A percentile compares a stretch with the other conserved stretches of the same genome.
Conservation (phyloP, 768 basidiomycete genomes). For the Podaxis sp. region DNA sequence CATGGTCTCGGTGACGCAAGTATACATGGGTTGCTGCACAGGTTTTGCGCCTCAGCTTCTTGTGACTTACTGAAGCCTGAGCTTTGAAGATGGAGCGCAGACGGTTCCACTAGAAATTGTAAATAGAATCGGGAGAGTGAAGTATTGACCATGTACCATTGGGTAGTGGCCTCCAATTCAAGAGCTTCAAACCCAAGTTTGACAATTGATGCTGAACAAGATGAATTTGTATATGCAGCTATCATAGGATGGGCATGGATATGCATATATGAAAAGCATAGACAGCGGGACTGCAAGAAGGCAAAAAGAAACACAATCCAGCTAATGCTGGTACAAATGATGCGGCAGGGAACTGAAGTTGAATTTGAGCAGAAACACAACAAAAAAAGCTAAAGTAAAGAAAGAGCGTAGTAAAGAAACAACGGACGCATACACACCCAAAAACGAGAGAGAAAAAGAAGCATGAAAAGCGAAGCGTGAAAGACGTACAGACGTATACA, state of each 20-base stretch:
- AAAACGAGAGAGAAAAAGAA: conserved; percentile 9
- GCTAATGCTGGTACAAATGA: background rate
- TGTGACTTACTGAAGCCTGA: too few species aligned
- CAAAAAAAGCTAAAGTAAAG: background rate
- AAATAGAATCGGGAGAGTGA: too few species aligned
- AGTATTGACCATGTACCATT: too few species aligned
- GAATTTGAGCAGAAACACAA: background rate
- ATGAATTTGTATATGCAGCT: conserved; percentile 8
- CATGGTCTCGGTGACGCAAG: too few species aligned
- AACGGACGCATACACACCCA: background rate
- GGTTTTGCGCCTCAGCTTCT: too few species aligned
- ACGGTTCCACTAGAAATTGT: too few species aligned
- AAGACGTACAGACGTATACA: conserved; percentile 11
- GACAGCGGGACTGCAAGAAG: background rate
- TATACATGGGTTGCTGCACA: too few species aligned
- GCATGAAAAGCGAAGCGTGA: conserved; percentile 9
- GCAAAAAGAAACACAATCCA: background rate
- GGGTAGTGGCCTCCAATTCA: too few species aligned
- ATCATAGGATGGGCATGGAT: conserved; percentile 8
- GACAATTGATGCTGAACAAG: background rate
- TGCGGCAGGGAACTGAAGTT: background rate
- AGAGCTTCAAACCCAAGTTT: too few species aligned
- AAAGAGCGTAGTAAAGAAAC: conserved; percentile 10
- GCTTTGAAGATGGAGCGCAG: too few species aligned
- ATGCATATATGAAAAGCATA: conserved; percentile 2